Evolutionary conservation across 2,329 filamentous ascomycete species (phyloP).

Genomic region (Didymella sp.): DNA sequence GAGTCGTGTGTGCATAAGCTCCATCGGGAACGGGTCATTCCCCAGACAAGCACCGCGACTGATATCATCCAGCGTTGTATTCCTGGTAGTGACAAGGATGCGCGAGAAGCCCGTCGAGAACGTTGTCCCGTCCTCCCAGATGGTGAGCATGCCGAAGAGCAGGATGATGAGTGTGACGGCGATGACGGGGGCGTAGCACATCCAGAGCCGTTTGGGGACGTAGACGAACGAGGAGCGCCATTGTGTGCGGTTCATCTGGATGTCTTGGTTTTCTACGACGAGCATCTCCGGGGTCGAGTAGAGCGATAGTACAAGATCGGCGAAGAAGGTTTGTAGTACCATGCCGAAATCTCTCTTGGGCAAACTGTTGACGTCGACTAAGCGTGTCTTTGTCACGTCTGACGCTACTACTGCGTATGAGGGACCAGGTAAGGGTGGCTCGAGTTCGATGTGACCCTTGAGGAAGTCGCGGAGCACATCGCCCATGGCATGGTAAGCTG

Average conservation of each 20-base stretch:
- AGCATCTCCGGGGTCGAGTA: constrained; percentile 46
- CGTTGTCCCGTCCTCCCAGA: constrained; percentile 46
- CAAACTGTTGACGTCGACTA: constrained; percentile 48
- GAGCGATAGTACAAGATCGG: constrained; percentile 46
- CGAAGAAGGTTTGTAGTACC: constrained; percentile 41
- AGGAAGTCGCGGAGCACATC: constrained; percentile 43
- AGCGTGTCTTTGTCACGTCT: constrained; percentile 53
- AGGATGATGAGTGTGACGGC: constrained; percentile 38
- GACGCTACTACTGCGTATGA: constrained; percentile 37
- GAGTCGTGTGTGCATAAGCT: constrained; percentile 47
- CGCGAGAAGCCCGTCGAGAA: constrained; percentile 46
- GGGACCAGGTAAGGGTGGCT: constrained; percentile 36
- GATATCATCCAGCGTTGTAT: constrained; percentile 46
- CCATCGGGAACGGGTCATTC: constrained; percentile 50
- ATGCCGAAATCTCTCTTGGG: constrained; percentile 33
- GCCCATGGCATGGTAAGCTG: constrained; percentile 47
- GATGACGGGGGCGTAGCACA: constrained; percentile 46
- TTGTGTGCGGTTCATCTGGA: constrained; percentile 31
- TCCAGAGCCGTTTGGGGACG: constrained; percentile 39
- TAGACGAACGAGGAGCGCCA: constrained; percentile 45
- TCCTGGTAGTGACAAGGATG: constrained; percentile 47
- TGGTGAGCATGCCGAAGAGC: constrained; percentile 36
- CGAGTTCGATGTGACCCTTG: constrained; percentile 39
- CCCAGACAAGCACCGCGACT: constrained; percentile 52
- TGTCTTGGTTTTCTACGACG: constrained; percentile 23